Conservation (phyloP, 2,329 filamentous ascomycete species). For the Aspergillus fructus region DNA sequence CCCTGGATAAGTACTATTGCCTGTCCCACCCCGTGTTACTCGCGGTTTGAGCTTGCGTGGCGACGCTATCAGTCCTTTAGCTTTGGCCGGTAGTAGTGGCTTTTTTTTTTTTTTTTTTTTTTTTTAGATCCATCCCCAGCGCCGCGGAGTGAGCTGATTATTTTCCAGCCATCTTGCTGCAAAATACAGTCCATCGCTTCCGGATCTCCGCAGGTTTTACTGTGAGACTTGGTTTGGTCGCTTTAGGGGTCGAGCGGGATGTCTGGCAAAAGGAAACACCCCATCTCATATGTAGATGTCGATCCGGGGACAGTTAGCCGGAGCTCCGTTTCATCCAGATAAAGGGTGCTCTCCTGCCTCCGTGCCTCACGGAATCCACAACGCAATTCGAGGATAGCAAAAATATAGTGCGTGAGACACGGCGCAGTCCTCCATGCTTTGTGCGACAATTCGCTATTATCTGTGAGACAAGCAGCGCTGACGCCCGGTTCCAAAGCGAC, state of each 20-base stretch:
- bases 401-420: not conserved
- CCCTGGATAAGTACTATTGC: conserved; percentile 19
- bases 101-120: not conserved
- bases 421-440: not conserved
- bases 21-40: conserved; percentile 18
- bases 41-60: conserved; percentile 19
- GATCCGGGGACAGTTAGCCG: conserved; percentile 20
- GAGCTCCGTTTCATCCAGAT: conserved; percentile 3
- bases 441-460: not conserved
- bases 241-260: not conserved
- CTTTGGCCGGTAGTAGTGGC: conserved; percentile 11
- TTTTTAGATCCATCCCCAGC: not conserved
- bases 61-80: conserved; percentile 21
- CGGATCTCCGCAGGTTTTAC: not conserved
- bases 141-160: not conserved
- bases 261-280: conserved; percentile 1
- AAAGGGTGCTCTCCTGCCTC: not conserved
- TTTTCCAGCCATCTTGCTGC: not conserved
- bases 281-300: conserved; percentile 2
- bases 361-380: not conserved
- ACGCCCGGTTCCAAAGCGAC: not conserved
- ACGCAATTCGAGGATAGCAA: not conserved
- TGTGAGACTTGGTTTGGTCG: not conserved
- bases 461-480: not conserved
- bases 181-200: conserved; percentile 2